Conservation (phyloP, 1,284 basidiomycete species). For the Sporisorium scitamineum region DNA sequence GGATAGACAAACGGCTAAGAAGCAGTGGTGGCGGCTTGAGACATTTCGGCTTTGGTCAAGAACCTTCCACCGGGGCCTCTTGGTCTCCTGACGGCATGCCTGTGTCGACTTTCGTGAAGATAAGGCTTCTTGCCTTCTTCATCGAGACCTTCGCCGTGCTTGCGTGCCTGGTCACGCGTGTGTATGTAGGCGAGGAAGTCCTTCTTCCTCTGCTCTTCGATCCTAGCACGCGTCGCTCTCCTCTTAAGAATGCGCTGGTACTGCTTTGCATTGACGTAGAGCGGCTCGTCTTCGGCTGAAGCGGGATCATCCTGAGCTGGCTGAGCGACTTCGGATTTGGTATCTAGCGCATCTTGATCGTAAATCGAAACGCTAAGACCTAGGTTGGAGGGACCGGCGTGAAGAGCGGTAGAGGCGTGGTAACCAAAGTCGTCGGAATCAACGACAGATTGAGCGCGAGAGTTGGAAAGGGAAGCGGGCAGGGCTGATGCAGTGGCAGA, state of each 20-base stretch:
- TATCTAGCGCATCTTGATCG: conserved; percentile 19
- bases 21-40: conserved; percentile 25
- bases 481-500: conserved; percentile 21
- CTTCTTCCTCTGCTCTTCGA: conserved; percentile 63
- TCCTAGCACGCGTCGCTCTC: conserved; percentile 59
- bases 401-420: conserved; percentile 22
- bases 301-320: conserved; percentile 19
- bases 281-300: conserved; percentile 61
- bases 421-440: conserved; percentile 45
- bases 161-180: conserved; percentile 46
- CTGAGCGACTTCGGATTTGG: conserved; percentile 15
- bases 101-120: conserved; percentile 95
- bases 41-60: conserved; percentile 71
- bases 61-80: conserved; percentile 96
- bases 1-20: conserved; percentile 1
- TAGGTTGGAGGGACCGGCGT: conserved; percentile 34
- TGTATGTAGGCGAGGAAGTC: conserved; percentile 53
- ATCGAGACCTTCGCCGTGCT: conserved; percentile 46
- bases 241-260: conserved; percentile 67
- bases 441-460: conserved; percentile 33
- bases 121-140: conserved; percentile 79
- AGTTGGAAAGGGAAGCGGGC: conserved; percentile 28
- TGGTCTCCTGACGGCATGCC: conserved; percentile 95
- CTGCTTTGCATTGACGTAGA: conserved; percentile 68
- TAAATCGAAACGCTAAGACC: conserved; percentile 34